These are phyloP conservation scores for Daldinia vernicosa DNA, from an alignment of 495 filamentous ascomycete genomes.

Conservation along the genomic window DNA sequence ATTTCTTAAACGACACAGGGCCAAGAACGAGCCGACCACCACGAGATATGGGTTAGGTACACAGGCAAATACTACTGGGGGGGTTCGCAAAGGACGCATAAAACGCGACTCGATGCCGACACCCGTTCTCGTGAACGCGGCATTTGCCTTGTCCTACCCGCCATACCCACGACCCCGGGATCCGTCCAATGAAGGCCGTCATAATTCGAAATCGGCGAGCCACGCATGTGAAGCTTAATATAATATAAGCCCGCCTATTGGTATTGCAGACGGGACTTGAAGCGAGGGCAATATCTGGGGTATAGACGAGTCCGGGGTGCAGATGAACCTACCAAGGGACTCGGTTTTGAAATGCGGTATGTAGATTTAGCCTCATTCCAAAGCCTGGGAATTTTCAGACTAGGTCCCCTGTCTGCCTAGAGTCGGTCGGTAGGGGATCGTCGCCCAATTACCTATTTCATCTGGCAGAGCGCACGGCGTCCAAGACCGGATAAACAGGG, in stretches of 20 bases:
- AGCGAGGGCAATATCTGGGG: conserved; percentile 32
- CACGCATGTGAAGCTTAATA: conserved; percentile 31
- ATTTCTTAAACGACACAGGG: conserved; percentile 14
- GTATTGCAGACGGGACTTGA: conserved; percentile 24
- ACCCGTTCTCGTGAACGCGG: conserved; percentile 17
- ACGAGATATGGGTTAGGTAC: conserved; percentile 37
- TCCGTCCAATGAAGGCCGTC: conserved; percentile 20
- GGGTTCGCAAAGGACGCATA: conserved; percentile 16
- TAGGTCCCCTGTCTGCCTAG: neutral
- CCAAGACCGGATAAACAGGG: conserved; percentile 41
- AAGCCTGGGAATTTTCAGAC: neutral
- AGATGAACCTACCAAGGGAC: conserved; percentile 28
- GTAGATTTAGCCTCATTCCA: conserved; percentile 47
- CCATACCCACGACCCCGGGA: conserved; percentile 19
- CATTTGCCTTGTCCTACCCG: conserved; percentile 22
- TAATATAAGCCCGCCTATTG: conserved; percentile 22
- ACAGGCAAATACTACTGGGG: conserved; percentile 14
- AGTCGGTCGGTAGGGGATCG: conserved; percentile 7
- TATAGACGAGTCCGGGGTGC: conserved; percentile 40
- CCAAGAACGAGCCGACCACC: conserved; percentile 18
- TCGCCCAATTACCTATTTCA: conserved; percentile 32
- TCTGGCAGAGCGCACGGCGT: conserved; percentile 20
- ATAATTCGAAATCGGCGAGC: conserved; percentile 5
- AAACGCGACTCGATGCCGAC: conserved; percentile 35
- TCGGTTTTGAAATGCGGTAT: conserved; percentile 38